phyloP scores from a whole-genome alignment of 2,329 filamentous ascomycete species.

The Penicillium sp. region DNA sequence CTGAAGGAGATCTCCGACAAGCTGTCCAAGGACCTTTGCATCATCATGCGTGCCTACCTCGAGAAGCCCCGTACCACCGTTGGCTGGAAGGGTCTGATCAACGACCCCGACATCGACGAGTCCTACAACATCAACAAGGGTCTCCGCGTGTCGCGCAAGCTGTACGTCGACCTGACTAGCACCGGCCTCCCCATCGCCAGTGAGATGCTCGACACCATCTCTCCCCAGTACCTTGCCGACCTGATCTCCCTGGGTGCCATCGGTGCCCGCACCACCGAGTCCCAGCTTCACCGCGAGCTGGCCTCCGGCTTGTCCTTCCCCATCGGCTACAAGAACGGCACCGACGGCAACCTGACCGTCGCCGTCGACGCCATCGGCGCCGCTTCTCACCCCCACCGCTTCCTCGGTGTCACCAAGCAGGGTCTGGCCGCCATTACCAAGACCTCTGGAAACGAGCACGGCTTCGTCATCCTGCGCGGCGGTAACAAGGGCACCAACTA shows the following conservation, averaged over 20 bases:
- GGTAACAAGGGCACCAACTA: conserved; percentile 92
- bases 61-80: conserved; percentile 98
- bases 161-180: conserved; percentile 86
- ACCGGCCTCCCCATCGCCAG: conserved; percentile 91
- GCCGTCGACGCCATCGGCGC: conserved; percentile 95
- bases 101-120: conserved; percentile 96
- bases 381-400: conserved; percentile 69
- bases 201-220: conserved; percentile 99
- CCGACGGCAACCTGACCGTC: conserved; percentile 84
- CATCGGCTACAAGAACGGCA: conserved; percentile 99
- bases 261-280: conserved; percentile 93
- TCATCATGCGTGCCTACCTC: conserved; percentile 98
- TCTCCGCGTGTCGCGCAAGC: conserved; percentile 81
- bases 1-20: conserved; percentile 75
- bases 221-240: conserved; percentile 94
- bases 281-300: conserved; percentile 92
- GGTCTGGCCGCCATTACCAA: conserved; percentile 91
- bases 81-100: conserved; percentile 98
- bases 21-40: conserved; percentile 77
- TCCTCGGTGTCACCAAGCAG: conserved; percentile 98
- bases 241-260: conserved; percentile 94
- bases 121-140: conserved; percentile 99
- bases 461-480: conserved; percentile 92
- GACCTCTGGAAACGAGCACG: conserved; percentile 92
- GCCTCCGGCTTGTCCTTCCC: conserved; percentile 95